These are phyloP conservation scores for Vanilla planifolia DNA, from an alignment of 106 monocot genomes.

Conservation along the genomic window DNA sequence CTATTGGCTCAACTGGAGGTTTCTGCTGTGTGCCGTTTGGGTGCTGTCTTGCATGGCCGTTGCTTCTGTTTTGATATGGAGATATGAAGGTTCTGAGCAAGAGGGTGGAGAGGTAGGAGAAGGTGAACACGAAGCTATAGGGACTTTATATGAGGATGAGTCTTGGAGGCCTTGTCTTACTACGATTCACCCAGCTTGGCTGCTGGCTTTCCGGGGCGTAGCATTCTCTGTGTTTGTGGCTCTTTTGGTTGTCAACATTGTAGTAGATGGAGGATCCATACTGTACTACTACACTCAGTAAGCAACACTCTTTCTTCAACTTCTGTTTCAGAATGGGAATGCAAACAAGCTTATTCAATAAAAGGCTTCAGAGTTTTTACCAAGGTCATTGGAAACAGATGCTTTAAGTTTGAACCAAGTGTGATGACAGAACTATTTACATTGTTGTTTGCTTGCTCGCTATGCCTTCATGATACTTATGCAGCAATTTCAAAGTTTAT, in stretches of 20 bases:
- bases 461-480: too few species aligned
- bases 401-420: too few species aligned
- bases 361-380: too few species aligned
- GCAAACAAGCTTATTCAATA: too few species aligned
- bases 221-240: constrained; percentile 43
- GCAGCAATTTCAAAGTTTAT: too few species aligned
- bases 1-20: constrained; percentile 79
- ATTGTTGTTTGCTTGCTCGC: too few species aligned
- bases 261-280: constrained; percentile 30
- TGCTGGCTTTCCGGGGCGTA: constrained; percentile 44
- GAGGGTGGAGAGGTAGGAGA: constrained; percentile 4
- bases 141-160: constrained; percentile 56
- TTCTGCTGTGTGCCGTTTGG: constrained; percentile 55
- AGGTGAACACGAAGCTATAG: constrained; percentile 13
- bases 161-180: constrained; percentile 75
- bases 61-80: constrained; percentile 57
- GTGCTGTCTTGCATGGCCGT: constrained; percentile 34
- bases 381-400: too few species aligned
- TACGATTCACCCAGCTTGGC: constrained; percentile 67
- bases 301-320: constrained; percentile 20
- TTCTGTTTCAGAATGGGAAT: neutral
- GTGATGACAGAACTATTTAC: too few species aligned
- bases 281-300: constrained; percentile 80
- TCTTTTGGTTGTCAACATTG: constrained; percentile 34
- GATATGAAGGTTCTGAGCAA: constrained; percentile 34